phyloP scores from a whole-genome alignment of 306 rosid species.

The Vachellia collinsii region DNA sequence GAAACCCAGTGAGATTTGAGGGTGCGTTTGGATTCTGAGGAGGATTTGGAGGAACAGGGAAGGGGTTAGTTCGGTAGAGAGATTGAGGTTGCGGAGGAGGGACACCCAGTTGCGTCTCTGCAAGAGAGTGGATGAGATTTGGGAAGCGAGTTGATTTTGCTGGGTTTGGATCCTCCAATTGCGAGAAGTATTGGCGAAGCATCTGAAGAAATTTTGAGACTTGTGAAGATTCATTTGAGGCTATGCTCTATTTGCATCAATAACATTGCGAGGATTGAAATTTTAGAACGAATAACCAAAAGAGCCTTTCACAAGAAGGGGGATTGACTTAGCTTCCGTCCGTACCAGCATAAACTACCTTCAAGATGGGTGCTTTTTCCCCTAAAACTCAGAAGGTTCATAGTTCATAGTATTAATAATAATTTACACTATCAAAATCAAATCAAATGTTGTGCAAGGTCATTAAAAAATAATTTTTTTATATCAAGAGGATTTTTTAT shows the following conservation, averaged over 20 bases:
- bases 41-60: constrained; percentile 48
- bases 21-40: constrained; percentile 38
- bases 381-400: too few species aligned
- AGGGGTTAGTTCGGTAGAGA: constrained; percentile 42
- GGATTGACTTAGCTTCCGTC: too few species aligned
- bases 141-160: constrained; percentile 47
- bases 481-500: too few species aligned
- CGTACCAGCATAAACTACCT: too few species aligned
- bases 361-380: too few species aligned
- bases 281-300: not conserved
- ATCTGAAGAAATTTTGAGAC: constrained; percentile 29
- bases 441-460: too few species aligned
- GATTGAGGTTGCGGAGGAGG: constrained; percentile 43
- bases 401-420: too few species aligned
- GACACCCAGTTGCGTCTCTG: constrained; percentile 51
- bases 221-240: constrained; percentile 34
- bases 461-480: too few species aligned
- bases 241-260: not conserved
- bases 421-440: too few species aligned
- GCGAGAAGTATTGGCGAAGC: constrained; percentile 28
- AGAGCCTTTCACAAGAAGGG: too few species aligned
- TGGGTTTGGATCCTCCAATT: constrained; percentile 50
- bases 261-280: not conserved
- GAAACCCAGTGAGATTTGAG: constrained; percentile 42
- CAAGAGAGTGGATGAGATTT: constrained; percentile 48